A percentile compares a stretch with the other conserved stretches of the same genome.
Evolutionary conservation across 441 rosid genomes (phyloP).

Genomic region (Capsella rubella): DNA sequence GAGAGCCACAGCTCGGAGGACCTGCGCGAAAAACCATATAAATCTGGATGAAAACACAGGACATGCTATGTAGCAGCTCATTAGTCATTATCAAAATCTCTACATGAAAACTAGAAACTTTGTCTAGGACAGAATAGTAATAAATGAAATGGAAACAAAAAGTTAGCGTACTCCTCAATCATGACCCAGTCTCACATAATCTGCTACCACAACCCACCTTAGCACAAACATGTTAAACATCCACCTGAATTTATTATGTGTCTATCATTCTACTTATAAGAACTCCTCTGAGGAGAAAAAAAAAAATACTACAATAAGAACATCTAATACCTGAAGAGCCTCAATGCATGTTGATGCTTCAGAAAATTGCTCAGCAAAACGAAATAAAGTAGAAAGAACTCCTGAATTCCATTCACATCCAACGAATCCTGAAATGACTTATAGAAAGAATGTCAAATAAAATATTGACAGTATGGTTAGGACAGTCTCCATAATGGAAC

Average conservation of each 20-base stretch:
- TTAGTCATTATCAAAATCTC: slow-evolving; percentile 12
- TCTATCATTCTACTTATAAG: slow-evolving; percentile 32
- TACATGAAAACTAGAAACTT: slow-evolving; percentile 4
- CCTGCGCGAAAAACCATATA: slow-evolving; percentile 54
- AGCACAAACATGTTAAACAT: slow-evolving; percentile 20
- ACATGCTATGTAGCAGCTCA: slow-evolving; percentile 24
- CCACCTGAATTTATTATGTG: neutral
- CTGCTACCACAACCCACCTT: slow-evolving; percentile 7
- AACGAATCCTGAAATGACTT: slow-evolving; percentile 59
- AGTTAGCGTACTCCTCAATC: slow-evolving; percentile 28
- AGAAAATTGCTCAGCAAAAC: slow-evolving; percentile 56
- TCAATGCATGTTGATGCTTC: slow-evolving; percentile 75
- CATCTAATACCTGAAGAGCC: slow-evolving; percentile 79
- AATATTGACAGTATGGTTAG: slow-evolving; percentile 27
- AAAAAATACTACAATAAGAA: slow-evolving; percentile 19
- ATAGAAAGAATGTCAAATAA: slow-evolving; percentile 45
- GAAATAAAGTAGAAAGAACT: slow-evolving; percentile 64
- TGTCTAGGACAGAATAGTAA: slow-evolving; percentile 5
- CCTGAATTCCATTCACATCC: slow-evolving; percentile 59
- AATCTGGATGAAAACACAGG: slow-evolving; percentile 28
- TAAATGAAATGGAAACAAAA: slow-evolving; percentile 11
- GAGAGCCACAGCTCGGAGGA: slow-evolving; percentile 84
- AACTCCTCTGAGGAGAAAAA: slow-evolving; percentile 20
- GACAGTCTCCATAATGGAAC: slow-evolving; percentile 27
- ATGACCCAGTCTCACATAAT: slow-evolving; percentile 10